Evolutionary conservation across 805 yeast species (phyloP), one percentile per base, ranked within the genome.

Genomic region (Ogataea populi-albae): DNA sequence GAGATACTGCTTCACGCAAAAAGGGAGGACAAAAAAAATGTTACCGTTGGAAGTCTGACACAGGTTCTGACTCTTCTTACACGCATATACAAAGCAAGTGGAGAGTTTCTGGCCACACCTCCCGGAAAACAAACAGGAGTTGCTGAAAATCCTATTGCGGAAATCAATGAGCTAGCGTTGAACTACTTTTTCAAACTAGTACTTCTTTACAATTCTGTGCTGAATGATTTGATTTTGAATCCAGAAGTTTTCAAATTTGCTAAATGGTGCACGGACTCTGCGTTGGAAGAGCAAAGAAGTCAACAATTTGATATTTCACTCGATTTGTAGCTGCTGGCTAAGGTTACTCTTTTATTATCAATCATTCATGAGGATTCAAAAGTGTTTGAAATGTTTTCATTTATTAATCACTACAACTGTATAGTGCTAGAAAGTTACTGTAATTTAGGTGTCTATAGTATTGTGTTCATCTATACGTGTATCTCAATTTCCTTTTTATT

Each of bases 191-290:
- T 76, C 50, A 78, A 77, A 41, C 67, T 83, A 29, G 81, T 84
- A 20, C 62, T 82, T 23, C 71, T 73, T 47, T 83, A 79, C 56
- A 80, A 81, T 52, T 71, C 67, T 26, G 68, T 77, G 30, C 59
- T 84, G 41, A 80, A 80, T 52, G 88, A 81, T 49, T 70, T 83
- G 45, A 68, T 76, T 17, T 62, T 84, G 28, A 69, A 75, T 34
- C 75, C 81, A 3, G 76, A 77, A 30, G 84, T 83, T 4, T 75
- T 76, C 50, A 76, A 75, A 43, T 64, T 82, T 43, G 86, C 86
- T 12, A 79, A 80, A 51, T 77, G 86, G 80, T 83, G 83, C 18
- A 69, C 80, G 37, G 88, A 81, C 46, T 71, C 71, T 20, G 81
- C 81, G 11, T 64, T 75, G 35, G 77, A 75, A 12, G 76, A 74